phyloP scores from a whole-genome alignment of 2,329 filamentous ascomycete genomes.

The Knufia petricola region DNA sequence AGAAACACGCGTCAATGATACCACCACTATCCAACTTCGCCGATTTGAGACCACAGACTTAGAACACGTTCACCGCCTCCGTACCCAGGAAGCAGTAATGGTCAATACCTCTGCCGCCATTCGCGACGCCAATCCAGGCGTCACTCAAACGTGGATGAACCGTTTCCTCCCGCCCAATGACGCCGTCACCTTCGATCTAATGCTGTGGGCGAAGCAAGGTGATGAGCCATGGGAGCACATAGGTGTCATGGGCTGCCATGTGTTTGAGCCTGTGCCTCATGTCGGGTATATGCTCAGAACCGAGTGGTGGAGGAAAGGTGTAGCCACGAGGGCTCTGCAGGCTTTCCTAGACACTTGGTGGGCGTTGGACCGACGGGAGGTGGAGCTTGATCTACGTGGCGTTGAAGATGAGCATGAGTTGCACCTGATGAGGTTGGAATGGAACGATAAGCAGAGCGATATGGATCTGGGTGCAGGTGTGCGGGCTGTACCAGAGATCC shows the following conservation, averaged over 20 bases:
- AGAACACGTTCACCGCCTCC: constrained; percentile 4
- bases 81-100: constrained; percentile 8
- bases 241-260: constrained; percentile 2
- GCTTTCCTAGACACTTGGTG: constrained; percentile 5
- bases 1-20: not conserved
- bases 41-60: not conserved
- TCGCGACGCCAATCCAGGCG: not conserved
- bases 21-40: constrained; percentile 4
- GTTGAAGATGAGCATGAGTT: constrained; percentile 4
- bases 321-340: constrained; percentile 6
- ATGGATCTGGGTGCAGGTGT: not conserved
- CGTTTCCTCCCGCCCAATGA: constrained; percentile 5
- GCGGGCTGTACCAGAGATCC: constrained; percentile 5
- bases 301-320: constrained; percentile 7
- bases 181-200: not conserved
- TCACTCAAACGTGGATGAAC: constrained; percentile 6
- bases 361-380: not conserved
- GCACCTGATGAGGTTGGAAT: constrained; percentile 3
- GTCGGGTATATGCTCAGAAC: constrained; percentile 9
- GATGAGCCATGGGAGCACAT: constrained; percentile 5
- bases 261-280: not conserved
- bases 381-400: not conserved
- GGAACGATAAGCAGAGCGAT: not conserved
- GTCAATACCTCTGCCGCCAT: not conserved
- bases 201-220: constrained; percentile 7